Conservation (phyloP, 1,284 basidiomycete genomes). For the Cryptococcus sp. region DNA sequence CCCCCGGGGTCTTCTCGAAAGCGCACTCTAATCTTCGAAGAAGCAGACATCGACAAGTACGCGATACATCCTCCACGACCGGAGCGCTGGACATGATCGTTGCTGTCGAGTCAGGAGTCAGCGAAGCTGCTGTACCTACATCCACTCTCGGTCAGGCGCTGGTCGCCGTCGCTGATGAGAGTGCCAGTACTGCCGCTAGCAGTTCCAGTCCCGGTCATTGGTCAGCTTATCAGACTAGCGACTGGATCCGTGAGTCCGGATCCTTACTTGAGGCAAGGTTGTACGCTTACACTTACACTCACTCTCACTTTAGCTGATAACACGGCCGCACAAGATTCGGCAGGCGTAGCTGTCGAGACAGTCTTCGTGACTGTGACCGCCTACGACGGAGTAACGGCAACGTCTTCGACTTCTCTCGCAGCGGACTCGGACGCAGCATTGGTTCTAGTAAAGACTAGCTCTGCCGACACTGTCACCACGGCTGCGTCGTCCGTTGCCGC, state of each 20-base stretch:
- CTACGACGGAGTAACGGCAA: not conserved
- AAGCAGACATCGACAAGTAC: too few relatives aligned
- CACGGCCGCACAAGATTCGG: not conserved
- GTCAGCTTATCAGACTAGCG: constrained; percentile 12
- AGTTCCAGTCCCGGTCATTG: constrained; percentile 6
- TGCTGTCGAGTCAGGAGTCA: too few relatives aligned
- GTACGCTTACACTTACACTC: too few relatives aligned
- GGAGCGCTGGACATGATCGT: too few relatives aligned
- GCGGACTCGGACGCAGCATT: not conserved
- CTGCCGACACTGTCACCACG: not conserved
- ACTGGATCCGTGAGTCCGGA: constrained; percentile 16
- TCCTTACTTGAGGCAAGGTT: too few relatives aligned
- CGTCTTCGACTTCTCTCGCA: not conserved
- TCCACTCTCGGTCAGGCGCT: too few relatives aligned
- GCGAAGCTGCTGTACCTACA: too few relatives aligned
- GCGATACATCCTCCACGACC: too few relatives aligned
- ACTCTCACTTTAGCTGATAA: not conserved
- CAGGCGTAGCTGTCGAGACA: not conserved
- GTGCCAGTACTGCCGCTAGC: too few relatives aligned
- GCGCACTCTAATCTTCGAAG: too few relatives aligned
- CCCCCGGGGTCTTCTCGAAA: too few relatives aligned
- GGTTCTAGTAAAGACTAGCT: not conserved
- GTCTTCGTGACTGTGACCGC: not conserved
- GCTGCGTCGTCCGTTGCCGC: not conserved
- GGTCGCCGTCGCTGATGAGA: too few relatives aligned